Percentiles rank a stretch among this genome's conserved stretches.
Conservation (phyloP, 176 grass and related monocot species). For the Cenchrus americanus region DNA sequence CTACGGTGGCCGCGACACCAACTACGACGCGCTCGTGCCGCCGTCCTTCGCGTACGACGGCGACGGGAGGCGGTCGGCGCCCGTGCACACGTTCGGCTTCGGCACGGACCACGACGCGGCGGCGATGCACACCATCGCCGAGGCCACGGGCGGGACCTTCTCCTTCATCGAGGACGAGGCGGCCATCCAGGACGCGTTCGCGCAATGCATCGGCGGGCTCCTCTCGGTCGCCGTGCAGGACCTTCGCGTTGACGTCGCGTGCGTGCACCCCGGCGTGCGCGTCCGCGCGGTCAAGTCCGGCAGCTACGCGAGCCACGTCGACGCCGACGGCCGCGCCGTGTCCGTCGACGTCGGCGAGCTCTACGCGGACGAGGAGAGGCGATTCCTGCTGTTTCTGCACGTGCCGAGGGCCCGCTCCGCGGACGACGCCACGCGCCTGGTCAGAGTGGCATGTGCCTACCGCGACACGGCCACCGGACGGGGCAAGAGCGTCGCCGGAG, state of each 20-base stretch:
- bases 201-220: conserved; percentile 75
- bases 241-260: conserved; percentile 52
- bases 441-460: conserved; percentile 64
- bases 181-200: conserved; percentile 68
- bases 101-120: conserved; percentile 80
- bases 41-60: conserved; percentile 38
- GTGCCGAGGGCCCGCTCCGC: conserved; percentile 39
- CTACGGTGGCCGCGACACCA: not conserved
- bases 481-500: conserved; percentile 41
- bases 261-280: conserved; percentile 51
- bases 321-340: conserved; percentile 40
- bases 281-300: conserved; percentile 60
- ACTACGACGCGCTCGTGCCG: conserved; percentile 71
- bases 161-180: conserved; percentile 77
- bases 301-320: conserved; percentile 54
- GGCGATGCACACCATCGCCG: conserved; percentile 75
- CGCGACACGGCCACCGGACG: conserved; percentile 61
- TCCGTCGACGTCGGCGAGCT: conserved; percentile 73
- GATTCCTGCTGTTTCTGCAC: conserved; percentile 65
- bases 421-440: conserved; percentile 29
- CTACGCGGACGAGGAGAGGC: conserved; percentile 91
- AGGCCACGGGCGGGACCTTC: conserved; percentile 76
- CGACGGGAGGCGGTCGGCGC: conserved; percentile 7
- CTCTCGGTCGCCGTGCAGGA: conserved; percentile 65
- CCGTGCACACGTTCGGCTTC: conserved; percentile 81